Evolutionary conservation across 495 filamentous ascomycete genomes (phyloP).

Genomic region (Bacidia rubella): DNA sequence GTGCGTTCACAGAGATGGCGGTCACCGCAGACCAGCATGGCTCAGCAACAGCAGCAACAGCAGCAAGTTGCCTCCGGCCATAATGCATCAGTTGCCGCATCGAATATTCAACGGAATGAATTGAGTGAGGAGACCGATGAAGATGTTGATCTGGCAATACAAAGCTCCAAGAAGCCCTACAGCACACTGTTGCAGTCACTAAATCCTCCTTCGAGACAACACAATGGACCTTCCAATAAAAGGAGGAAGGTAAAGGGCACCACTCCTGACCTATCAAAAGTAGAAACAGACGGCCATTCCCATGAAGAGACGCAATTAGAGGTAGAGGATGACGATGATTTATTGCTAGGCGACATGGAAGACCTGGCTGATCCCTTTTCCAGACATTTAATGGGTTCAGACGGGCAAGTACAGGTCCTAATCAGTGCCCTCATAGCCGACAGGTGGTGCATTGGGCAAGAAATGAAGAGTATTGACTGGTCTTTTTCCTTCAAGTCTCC

Average conservation of each 20-base stretch:
- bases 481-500: not conserved
- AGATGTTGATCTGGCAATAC: slow-evolving; percentile 24
- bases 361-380: not conserved
- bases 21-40: no score
- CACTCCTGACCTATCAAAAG: no score
- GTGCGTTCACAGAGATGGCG: no score
- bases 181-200: slow-evolving; percentile 54
- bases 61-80: no score
- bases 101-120: no score
- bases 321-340: not conserved
- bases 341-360: not conserved
- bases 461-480: not conserved
- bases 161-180: slow-evolving; percentile 35
- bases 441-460: not conserved
- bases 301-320: no score
- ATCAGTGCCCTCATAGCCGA: not conserved
- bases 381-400: not conserved
- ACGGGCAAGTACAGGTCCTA: not conserved
- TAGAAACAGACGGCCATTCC: no score
- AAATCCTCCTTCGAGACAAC: no score
- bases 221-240: not conserved
- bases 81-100: no score
- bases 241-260: no score
- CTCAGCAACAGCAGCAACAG: no score
- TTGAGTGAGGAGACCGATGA: slow-evolving; percentile 30